Base-by-base conservation (phyloP, 495 filamentous ascomycete species). In the Diplogelasinospora grovesii region DNA sequence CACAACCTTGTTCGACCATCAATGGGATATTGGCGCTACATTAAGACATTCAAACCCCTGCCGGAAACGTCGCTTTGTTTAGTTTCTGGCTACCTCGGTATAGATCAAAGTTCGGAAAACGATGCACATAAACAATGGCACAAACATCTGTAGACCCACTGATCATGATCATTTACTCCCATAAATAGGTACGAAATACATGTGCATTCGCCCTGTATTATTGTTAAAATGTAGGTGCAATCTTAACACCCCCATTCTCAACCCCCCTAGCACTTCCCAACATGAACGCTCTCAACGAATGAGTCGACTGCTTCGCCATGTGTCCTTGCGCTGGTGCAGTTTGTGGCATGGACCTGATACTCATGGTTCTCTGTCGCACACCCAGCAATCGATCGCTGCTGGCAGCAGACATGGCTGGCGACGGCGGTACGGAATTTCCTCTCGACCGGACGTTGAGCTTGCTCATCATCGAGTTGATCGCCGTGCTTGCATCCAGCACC, bases 381-480 rank as follows among this genome's bases (percentile, higher is more conserved):
- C 24, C 8, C 35, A 26, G 14, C 15, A 13, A 10, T 15, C 32
- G n/a, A 9, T 22, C 18, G 8, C n/a, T 21, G 11, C 8, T 43
- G 6, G 26, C 18, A 8, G 31, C 36, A n/a, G 46, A 47, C 40
- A 48, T 30, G 8, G 41, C 45, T 8, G 52, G 47, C 1, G 43
- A 45, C 1, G 49, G 47, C 22, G 54, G 54, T 10, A 48, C 39
- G 15, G 51, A 52, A 6, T 18, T 25, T 0, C 43, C 49, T n/a
- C 49, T 41, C 1, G 47, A 38, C 2, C 56, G 41, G 6, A 51
- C 46, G 29, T 59, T 56, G 8, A 59, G 39, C 39, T 52, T 56
- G 31, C 45, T 36, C 52, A 56, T 56, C 52, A 59, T 59, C 7
- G 50, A 41, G 5, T 37, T 49, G 39, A 59, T 46, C 4, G 52